phyloP scores from a whole-genome alignment of 2,329 filamentous ascomycete species.

The Fonsecaea multimorphosa region DNA sequence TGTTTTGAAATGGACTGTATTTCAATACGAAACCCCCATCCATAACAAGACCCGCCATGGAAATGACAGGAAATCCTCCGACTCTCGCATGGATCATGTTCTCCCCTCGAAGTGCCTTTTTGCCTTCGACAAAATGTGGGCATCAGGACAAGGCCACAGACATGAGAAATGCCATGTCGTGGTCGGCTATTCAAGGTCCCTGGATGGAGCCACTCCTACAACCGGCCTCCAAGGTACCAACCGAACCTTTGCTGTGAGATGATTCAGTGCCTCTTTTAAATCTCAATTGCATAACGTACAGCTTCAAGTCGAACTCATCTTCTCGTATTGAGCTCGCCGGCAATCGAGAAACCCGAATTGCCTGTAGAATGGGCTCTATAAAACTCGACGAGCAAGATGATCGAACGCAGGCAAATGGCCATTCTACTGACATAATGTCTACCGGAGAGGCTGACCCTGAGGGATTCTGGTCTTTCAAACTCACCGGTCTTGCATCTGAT shows the following conservation, averaged over 20 bases:
- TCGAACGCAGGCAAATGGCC: constrained; percentile 4
- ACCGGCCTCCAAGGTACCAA: not conserved
- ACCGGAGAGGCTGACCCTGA: constrained; percentile 1
- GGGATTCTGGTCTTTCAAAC: constrained; percentile 40
- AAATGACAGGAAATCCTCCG: not conserved
- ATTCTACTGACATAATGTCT: not conserved
- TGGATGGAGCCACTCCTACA: not conserved
- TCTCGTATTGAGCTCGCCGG: not conserved
- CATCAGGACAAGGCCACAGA: not conserved
- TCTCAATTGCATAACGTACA: not conserved
- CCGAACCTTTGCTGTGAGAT: not conserved
- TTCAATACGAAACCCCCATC: not conserved
- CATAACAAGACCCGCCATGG: not conserved
- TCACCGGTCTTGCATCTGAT: constrained; percentile 42
- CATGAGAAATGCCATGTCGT: not conserved
- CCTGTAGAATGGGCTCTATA: constrained; percentile 9
- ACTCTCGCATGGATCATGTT: not conserved
- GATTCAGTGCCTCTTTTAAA: not conserved
- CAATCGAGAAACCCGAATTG: not conserved
- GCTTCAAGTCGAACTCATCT: not conserved
- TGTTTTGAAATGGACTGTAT: not conserved
- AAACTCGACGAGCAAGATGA: not conserved
- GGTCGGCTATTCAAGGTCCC: not conserved
- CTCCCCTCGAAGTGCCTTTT: not conserved
- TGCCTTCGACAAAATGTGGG: not conserved